phyloP scores from a whole-genome alignment of 768 basidiomycete genomes.

The Crassisporium funariophilum region DNA sequence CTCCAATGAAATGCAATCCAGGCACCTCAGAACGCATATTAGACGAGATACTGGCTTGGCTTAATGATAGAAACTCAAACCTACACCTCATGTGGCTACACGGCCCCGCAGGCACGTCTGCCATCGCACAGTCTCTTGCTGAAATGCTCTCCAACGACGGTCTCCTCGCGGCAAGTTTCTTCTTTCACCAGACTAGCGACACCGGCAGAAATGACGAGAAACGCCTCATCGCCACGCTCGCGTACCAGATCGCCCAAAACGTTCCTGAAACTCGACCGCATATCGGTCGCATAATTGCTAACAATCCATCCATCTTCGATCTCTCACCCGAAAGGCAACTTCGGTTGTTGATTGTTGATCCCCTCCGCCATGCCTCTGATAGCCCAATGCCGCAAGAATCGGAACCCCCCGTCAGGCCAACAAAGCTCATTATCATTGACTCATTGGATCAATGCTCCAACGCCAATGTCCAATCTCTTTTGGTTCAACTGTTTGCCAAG shows the following conservation, averaged over 20 bases:
- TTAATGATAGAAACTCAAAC: too few relatives aligned
- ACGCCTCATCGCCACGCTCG: conserved; percentile 9
- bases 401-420: too few relatives aligned
- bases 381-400: too few relatives aligned
- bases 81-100: conserved; percentile 10
- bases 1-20: too few relatives aligned
- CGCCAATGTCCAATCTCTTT: too few relatives aligned
- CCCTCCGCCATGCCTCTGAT: neutral
- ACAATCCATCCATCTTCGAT: neutral
- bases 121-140: conserved; percentile 7
- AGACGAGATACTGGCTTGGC: too few relatives aligned
- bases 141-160: neutral
- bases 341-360: neutral
- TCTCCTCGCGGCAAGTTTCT: conserved; percentile 9
- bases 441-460: too few relatives aligned
- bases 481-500: too few relatives aligned
- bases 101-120: conserved; percentile 13
- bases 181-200: conserved; percentile 9
- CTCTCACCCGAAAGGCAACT: neutral
- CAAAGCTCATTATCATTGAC: too few relatives aligned
- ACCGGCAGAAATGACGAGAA: conserved; percentile 2
- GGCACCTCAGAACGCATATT: too few relatives aligned
- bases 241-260: neutral
- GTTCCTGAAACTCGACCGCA: neutral
- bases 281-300: neutral